Conservation (phyloP, 176 grass and related monocot species). For the Oryza punctata region DNA sequence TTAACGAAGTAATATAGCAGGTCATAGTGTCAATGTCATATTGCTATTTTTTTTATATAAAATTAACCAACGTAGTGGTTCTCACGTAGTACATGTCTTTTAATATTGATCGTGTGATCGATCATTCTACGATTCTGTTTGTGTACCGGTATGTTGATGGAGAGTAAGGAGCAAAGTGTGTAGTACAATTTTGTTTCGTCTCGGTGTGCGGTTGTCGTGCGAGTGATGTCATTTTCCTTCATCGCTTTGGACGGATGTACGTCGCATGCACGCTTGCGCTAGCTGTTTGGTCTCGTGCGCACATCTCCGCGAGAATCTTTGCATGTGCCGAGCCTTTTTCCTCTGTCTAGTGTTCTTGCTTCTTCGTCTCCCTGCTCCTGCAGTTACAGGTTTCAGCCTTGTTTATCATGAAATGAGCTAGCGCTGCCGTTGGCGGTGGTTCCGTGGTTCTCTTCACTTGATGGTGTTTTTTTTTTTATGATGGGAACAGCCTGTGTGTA, state of each 20-base stretch:
- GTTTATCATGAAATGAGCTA: background rate
- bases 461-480: background rate
- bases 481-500: conserved; percentile 3
- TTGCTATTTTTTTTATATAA: background rate
- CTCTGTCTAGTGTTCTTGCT: background rate
- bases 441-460: background rate
- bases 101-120: background rate
- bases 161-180: background rate
- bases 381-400: background rate
- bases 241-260: background rate
- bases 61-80: background rate
- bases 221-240: background rate
- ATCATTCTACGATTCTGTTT: background rate
- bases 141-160: background rate
- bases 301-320: conserved; percentile 36
- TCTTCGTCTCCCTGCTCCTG: background rate
- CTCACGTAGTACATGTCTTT: background rate
- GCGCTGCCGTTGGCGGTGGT: background rate
- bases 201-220: background rate
- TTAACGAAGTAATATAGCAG: background rate
- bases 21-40: background rate
- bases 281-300: background rate
- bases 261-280: background rate
- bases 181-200: background rate
- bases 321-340: conserved; percentile 37